A percentile compares a stretch with the other conserved stretches of the same genome.
Evolutionary conservation across 371 early-diverging fungal genomes (phyloP).

Genomic region (Smittium mucronatum): DNA sequence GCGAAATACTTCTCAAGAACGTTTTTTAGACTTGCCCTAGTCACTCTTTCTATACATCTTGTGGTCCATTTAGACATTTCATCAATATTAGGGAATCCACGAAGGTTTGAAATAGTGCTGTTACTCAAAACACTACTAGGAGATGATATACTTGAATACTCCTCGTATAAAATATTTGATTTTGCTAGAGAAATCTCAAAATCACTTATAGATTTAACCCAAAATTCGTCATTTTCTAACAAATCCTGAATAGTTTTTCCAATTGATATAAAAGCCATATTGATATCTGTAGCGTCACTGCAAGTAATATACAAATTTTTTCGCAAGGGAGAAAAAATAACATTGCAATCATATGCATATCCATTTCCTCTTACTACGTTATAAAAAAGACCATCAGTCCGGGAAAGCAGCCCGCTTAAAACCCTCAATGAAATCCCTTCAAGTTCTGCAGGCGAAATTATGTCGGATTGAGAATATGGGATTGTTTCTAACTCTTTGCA

Average conservation of each 20-base stretch:
- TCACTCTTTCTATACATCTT: background rate
- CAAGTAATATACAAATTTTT: slow-evolving; percentile 1
- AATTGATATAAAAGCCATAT: background rate
- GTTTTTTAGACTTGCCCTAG: background rate
- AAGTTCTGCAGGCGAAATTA: slow-evolving; percentile 19
- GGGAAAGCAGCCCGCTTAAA: slow-evolving; percentile 46
- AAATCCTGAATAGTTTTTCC: background rate
- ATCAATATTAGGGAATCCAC: background rate
- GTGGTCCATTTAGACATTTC: background rate
- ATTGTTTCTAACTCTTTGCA: background rate
- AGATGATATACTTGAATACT: background rate
- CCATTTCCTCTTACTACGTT: slow-evolving; percentile 59
- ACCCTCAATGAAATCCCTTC: slow-evolving; percentile 37
- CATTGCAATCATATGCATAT: slow-evolving; percentile 50
- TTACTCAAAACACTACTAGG: background rate
- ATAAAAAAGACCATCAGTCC: slow-evolving; percentile 58
- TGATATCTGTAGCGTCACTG: background rate
- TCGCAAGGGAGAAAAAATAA: background rate
- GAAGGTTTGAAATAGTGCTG: background rate
- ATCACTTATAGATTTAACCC: background rate
- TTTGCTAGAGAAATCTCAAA: slow-evolving; percentile 9
- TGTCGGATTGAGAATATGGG: background rate
- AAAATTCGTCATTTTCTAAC: background rate
- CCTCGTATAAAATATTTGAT: background rate
- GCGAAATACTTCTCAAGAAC: background rate